These are phyloP conservation scores for Cryphonectria nitschkei DNA, from an alignment of 2,329 filamentous ascomycete species.

Conservation along the genomic window DNA sequence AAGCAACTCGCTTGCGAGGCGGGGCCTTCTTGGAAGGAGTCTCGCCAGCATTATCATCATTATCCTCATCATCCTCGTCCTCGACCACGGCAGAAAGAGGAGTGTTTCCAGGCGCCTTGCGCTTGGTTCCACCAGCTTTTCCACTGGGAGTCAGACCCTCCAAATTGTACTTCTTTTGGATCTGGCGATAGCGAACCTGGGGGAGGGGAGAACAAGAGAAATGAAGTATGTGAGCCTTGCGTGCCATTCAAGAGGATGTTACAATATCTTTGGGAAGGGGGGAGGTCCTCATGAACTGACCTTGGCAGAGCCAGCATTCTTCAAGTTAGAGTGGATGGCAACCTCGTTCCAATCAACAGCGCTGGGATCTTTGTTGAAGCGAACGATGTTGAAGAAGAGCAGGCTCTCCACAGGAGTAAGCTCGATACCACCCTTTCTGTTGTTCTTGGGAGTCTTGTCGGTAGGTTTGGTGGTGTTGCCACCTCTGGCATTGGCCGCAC, in stretches of 20 bases:
- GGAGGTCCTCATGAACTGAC: not conserved
- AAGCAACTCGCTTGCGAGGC: conserved; percentile 10
- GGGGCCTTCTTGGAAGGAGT: conserved; percentile 4
- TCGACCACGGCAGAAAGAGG: not conserved
- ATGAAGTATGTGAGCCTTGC: not conserved
- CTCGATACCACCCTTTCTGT: not conserved
- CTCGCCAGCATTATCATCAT: conserved; percentile 7
- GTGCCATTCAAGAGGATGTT: not conserved
- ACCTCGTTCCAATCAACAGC: conserved; percentile 16
- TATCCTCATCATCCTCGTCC: not conserved
- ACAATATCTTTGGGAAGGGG: not conserved
- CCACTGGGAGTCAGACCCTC: not conserved
- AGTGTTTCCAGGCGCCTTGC: conserved; percentile 1
- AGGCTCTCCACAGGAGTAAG: conserved; percentile 20
- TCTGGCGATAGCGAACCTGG: conserved; percentile 25
- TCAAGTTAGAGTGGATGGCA: conserved; percentile 22
- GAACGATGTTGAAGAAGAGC: conserved; percentile 27
- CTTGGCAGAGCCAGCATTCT: conserved; percentile 20
- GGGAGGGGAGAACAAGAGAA: not conserved
- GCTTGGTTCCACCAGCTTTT: not conserved
- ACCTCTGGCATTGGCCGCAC: not conserved
- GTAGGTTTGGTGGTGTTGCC: not conserved
- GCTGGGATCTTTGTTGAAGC: conserved; percentile 15
- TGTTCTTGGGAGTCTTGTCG: conserved; percentile 4
- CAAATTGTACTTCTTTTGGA: conserved; percentile 20